Evolutionary conservation across 1,139 yeast species (phyloP).

Genomic region (Candida tropicalis): DNA sequence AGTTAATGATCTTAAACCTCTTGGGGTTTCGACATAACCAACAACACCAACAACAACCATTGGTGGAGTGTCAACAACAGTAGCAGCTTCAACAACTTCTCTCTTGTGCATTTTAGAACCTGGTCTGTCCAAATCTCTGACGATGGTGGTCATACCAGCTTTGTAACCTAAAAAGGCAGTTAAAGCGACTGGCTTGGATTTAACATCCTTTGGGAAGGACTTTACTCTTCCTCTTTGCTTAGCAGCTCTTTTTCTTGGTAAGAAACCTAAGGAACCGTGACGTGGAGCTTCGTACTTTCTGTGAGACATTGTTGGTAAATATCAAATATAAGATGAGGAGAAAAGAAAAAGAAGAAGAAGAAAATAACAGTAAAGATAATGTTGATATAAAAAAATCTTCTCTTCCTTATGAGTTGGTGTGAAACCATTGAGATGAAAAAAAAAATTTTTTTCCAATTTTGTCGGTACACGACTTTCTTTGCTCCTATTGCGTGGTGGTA

Average conservation of each 20-base stretch:
- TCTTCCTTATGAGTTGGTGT: slow-evolving; percentile 1
- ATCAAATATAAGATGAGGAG: slow-evolving; percentile 29
- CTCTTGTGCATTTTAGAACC: slow-evolving; percentile 99
- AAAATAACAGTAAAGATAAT: slow-evolving; percentile 6
- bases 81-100: slow-evolving; percentile 99
- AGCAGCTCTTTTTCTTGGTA: slow-evolving; percentile 99
- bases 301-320: slow-evolving; percentile 77
- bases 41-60: slow-evolving; percentile 99
- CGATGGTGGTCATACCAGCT: slow-evolving; percentile 99
- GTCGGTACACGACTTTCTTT: slow-evolving; percentile 8
- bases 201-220: slow-evolving; percentile 99
- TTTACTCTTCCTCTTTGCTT: slow-evolving; percentile 98
- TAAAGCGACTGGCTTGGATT: slow-evolving; percentile 97
- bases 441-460: slow-evolving; percentile 9
- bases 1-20: slow-evolving; percentile 99
- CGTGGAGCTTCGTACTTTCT: slow-evolving; percentile 99
- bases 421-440: slow-evolving; percentile 11
- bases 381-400: slow-evolving; percentile 9
- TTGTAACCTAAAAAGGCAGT: slow-evolving; percentile 99
- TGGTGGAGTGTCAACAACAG: slow-evolving; percentile 99
- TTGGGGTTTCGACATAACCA: slow-evolving; percentile 99
- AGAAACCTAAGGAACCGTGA: slow-evolving; percentile 99
- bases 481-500: no score
- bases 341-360: slow-evolving; percentile 17
- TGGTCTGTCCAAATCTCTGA: slow-evolving; percentile 99